Percentiles rank a stretch among this genome's conserved stretches.
Conservation (phyloP, 176 grass and related monocot species). For the Cymbopogon citratus region DNA sequence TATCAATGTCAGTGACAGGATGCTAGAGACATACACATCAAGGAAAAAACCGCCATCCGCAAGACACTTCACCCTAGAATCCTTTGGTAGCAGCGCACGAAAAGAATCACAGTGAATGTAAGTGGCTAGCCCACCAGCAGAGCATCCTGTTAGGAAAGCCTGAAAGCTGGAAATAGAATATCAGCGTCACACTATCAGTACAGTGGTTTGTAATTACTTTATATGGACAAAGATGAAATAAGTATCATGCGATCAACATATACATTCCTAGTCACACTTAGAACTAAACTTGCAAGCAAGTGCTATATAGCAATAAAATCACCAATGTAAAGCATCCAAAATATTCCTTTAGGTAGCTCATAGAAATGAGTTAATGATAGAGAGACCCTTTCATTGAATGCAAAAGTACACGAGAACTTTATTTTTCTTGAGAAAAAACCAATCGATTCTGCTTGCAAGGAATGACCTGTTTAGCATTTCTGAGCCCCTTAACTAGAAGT, state of each 20-base stretch:
- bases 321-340: not conserved
- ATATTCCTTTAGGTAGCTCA: not conserved
- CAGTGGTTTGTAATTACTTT: constrained; percentile 13
- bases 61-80: constrained; percentile 67
- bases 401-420: not conserved
- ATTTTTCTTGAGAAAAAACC: not conserved
- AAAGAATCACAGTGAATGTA: constrained; percentile 86
- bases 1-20: not conserved
- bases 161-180: constrained; percentile 52
- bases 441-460: not conserved
- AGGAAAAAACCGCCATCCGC: constrained; percentile 89
- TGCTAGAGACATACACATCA: constrained; percentile 53
- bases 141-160: constrained; percentile 87
- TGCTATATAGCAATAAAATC: not conserved
- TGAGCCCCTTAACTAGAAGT: constrained; percentile 58
- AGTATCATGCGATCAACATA: not conserved
- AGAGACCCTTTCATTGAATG: not conserved
- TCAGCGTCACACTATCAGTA: constrained; percentile 38
- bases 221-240: not conserved
- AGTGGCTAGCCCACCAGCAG: constrained; percentile 89
- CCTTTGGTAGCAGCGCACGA: constrained; percentile 45
- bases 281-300: not conserved
- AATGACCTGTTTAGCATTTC: constrained; percentile 74
- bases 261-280: not conserved
- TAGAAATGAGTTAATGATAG: not conserved